Conservation (phyloP, 177 flowering plant species). For the Vitis hybrid region DNA sequence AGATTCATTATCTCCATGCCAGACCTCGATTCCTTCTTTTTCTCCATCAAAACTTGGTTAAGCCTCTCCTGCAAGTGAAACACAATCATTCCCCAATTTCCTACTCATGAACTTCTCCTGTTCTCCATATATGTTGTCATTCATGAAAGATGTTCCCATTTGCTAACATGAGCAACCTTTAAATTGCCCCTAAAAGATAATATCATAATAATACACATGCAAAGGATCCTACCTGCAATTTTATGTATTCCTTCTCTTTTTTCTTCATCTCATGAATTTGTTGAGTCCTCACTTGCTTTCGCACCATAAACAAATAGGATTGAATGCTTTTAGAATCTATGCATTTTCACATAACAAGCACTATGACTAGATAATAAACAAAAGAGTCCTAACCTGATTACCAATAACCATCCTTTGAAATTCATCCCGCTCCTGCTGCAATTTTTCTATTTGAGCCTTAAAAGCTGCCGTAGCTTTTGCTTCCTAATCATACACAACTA, state of each 20-base stretch:
- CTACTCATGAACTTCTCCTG: not conserved
- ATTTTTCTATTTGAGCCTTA: constrained; percentile 88
- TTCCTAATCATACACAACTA: constrained; percentile 50
- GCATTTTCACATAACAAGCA: not conserved
- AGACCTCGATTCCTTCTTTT: constrained; percentile 96
- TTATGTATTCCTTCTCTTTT: constrained; percentile 93
- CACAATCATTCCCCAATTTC: not conserved
- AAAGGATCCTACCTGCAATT: constrained; percentile 66
- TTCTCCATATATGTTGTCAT: not conserved
- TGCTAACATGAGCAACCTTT: not conserved
- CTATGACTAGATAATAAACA: not conserved
- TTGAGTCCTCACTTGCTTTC: constrained; percentile 94
- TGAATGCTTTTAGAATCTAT: not conserved
- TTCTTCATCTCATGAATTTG: constrained; percentile 98
- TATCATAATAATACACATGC: not conserved
- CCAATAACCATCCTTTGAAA: constrained; percentile 98
- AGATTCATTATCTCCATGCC: constrained; percentile 99
- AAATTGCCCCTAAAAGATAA: not conserved
- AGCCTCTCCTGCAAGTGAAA: constrained; percentile 65
- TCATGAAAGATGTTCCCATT: not conserved
- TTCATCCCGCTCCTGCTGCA: constrained; percentile 96
- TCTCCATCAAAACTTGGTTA: constrained; percentile 97
- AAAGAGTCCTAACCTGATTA: constrained; percentile 64
- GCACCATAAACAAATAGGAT: constrained; percentile 9
- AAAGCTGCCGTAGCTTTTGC: constrained; percentile 84